Conservation (phyloP, 2,329 filamentous ascomycete species). For the Penicillium sp. region DNA sequence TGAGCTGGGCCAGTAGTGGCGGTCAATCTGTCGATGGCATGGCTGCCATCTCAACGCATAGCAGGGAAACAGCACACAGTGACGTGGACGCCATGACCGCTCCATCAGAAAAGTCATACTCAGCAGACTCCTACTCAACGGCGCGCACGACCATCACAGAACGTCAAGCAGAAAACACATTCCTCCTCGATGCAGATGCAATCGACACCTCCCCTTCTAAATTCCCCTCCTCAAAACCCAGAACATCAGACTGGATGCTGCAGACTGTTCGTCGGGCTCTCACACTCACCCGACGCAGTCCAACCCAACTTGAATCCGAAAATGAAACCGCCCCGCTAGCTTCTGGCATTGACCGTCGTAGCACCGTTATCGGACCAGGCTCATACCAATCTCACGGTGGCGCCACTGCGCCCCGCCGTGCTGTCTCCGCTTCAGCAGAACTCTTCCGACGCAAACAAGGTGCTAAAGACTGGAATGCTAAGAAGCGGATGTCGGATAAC, state of each 20-base stretch:
- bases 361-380: constrained; percentile 21
- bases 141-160: constrained; percentile 52
- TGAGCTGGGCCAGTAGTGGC: constrained; percentile 25
- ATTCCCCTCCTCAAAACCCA: constrained; percentile 38
- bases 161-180: constrained; percentile 54
- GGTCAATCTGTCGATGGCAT: constrained; percentile 28
- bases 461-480: constrained; percentile 54
- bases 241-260: constrained; percentile 68
- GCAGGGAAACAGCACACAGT: constrained; percentile 22
- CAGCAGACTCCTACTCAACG: constrained; percentile 54
- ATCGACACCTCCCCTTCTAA: constrained; percentile 29
- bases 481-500: constrained; percentile 26
- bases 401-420: constrained; percentile 41
- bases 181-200: constrained; percentile 44
- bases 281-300: constrained; percentile 41
- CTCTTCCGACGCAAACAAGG: constrained; percentile 54
- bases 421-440: constrained; percentile 51
- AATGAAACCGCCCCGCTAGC: constrained; percentile 19
- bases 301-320: constrained; percentile 14
- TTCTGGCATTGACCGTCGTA: constrained; percentile 31
- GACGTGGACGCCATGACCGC: constrained; percentile 27
- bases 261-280: constrained; percentile 68
- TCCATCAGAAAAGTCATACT: constrained; percentile 39
- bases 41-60: constrained; percentile 19
- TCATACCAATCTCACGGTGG: constrained; percentile 5